Percentiles rank a stretch among this genome's conserved stretches.
These are phyloP conservation scores for Aureobasidium sp. DNA, from an alignment of 2,329 filamentous ascomycete species.

Conservation along the genomic window DNA sequence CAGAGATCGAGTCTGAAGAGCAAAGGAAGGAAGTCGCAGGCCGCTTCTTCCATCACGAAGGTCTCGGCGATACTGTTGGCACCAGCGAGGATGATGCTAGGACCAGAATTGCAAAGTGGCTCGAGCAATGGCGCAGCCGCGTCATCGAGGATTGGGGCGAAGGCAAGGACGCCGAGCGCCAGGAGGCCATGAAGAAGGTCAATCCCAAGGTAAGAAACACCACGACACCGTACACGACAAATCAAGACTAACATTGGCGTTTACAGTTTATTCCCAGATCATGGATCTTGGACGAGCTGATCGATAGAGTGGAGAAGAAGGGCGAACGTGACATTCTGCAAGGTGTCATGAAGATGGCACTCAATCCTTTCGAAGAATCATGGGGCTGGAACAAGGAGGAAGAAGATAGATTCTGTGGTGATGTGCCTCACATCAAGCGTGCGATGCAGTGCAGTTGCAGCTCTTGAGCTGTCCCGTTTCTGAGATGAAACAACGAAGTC, in stretches of 20 bases:
- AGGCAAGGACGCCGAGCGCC: slow-evolving; percentile 49
- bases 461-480: slow-evolving; percentile 40
- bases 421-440: slow-evolving; percentile 70
- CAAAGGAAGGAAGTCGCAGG: slow-evolving; percentile 57
- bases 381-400: slow-evolving; percentile 65
- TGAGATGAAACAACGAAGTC: neutral
- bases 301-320: slow-evolving; percentile 77
- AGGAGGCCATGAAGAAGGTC: slow-evolving; percentile 68
- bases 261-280: slow-evolving; percentile 70
- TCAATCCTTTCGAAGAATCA: slow-evolving; percentile 74
- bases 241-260: neutral
- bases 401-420: slow-evolving; percentile 75
- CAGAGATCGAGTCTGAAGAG: slow-evolving; percentile 58
- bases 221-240: neutral
- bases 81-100: slow-evolving; percentile 59
- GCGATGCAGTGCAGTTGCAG: slow-evolving; percentile 95
- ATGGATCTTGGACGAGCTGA: slow-evolving; percentile 92
- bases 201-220: slow-evolving; percentile 63
- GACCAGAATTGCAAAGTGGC: slow-evolving; percentile 66
- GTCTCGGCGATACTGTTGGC: slow-evolving; percentile 49
- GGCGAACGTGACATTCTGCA: slow-evolving; percentile 72
- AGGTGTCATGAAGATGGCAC: slow-evolving; percentile 71
- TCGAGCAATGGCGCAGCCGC: slow-evolving; percentile 68
- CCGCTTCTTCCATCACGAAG: slow-evolving; percentile 74
- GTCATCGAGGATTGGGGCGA: slow-evolving; percentile 69